phyloP scores from a whole-genome alignment of 2,329 filamentous ascomycete species.

The Alternaria tenuissima region DNA sequence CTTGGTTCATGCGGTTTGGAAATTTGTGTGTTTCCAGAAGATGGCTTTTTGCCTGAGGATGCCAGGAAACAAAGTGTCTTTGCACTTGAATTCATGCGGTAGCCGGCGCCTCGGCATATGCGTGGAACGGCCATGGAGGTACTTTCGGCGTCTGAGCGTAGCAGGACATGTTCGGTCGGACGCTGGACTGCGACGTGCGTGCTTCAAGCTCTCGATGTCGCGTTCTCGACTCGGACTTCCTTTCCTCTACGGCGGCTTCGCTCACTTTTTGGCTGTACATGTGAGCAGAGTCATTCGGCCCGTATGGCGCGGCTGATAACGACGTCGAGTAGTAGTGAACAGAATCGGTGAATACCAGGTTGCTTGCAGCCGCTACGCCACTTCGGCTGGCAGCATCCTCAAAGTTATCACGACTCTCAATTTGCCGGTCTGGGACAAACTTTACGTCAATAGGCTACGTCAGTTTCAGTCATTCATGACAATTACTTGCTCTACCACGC shows the following conservation, averaged over 20 bases:
- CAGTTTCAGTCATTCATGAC: slow-evolving; percentile 1
- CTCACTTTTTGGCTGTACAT: slow-evolving; percentile 5
- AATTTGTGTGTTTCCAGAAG: slow-evolving; percentile 6
- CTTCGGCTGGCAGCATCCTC: slow-evolving; percentile 5
- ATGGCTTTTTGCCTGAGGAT: slow-evolving; percentile 2
- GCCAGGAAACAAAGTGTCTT: slow-evolving; percentile 3
- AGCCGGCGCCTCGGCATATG: slow-evolving; percentile 6
- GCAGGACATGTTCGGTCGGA: slow-evolving; percentile 4
- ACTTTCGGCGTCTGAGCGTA: slow-evolving; percentile 8
- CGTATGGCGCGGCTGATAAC: slow-evolving; percentile 5
- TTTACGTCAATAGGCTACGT: slow-evolving; percentile 15
- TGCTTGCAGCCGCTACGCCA: slow-evolving; percentile 2
- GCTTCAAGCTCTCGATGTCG: background rate
- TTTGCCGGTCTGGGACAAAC: background rate
- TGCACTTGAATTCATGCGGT: slow-evolving; percentile 5
- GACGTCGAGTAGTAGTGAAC: background rate
- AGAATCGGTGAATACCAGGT: slow-evolving; percentile 2
- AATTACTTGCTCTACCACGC: slow-evolving; percentile 5
- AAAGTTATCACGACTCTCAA: slow-evolving; percentile 7
- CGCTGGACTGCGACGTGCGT: slow-evolving; percentile 8
- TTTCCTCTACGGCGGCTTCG: background rate
- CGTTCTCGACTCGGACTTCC: slow-evolving; percentile 1
- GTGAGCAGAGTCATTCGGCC: slow-evolving; percentile 4
- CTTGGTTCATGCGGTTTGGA: slow-evolving; percentile 5
- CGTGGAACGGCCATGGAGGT: background rate